These are phyloP conservation scores for Abrus pulchellus DNA, from an alignment of 306 rosid species.

Conservation along the genomic window DNA sequence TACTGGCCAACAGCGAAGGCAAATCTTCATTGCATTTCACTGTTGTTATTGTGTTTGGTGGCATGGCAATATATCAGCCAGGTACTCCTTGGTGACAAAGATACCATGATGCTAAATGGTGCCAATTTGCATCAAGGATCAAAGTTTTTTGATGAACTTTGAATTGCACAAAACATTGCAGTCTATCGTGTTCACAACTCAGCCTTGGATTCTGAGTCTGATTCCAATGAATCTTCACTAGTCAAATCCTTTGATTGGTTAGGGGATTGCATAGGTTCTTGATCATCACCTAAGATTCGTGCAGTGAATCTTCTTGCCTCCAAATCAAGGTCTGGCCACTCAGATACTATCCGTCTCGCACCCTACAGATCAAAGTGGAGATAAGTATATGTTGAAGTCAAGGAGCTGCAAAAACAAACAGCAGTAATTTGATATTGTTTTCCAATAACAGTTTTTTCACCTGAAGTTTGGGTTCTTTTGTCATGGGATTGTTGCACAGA, in stretches of 20 bases:
- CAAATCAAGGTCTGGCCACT: slow-evolving; percentile 94
- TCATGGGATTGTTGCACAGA: slow-evolving; percentile 99
- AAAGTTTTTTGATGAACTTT: slow-evolving; percentile 10
- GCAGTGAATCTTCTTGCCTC: slow-evolving; percentile 92
- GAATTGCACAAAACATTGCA: not conserved
- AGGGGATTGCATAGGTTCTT: slow-evolving; percentile 58
- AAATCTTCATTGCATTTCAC: slow-evolving; percentile 44
- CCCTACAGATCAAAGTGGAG: slow-evolving; percentile 65
- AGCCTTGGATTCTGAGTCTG: slow-evolving; percentile 78
- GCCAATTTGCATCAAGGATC: slow-evolving; percentile 38
- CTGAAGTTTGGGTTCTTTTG: slow-evolving; percentile 99
- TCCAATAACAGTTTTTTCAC: slow-evolving; percentile 50
- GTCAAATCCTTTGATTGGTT: slow-evolving; percentile 45
- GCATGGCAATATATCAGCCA: slow-evolving; percentile 45
- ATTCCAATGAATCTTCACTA: slow-evolving; percentile 45
- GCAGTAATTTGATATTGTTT: slow-evolving; percentile 21
- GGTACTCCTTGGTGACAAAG: slow-evolving; percentile 32
- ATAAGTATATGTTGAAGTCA: not conserved
- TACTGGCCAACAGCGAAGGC: slow-evolving; percentile 41
- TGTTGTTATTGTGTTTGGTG: slow-evolving; percentile 36
- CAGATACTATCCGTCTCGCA: slow-evolving; percentile 89
- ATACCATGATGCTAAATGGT: slow-evolving; percentile 11
- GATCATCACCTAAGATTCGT: slow-evolving; percentile 76
- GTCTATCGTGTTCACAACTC: slow-evolving; percentile 65
- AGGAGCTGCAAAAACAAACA: slow-evolving; percentile 14